These are phyloP conservation scores for Maudiozyma saulgeensis DNA, from an alignment of 805 yeast genomes.

Conservation along the genomic window DNA sequence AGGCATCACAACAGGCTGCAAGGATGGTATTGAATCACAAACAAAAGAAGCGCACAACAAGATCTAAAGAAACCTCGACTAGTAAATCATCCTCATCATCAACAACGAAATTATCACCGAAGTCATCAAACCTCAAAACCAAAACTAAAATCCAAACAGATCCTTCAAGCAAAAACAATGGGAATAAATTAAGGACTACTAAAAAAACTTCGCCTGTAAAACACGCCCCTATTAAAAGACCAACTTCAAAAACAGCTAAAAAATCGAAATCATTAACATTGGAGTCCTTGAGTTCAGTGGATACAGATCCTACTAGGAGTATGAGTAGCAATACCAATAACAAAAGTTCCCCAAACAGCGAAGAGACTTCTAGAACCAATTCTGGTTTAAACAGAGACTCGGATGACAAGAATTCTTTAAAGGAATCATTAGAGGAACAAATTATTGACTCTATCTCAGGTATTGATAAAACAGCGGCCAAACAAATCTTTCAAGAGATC, in stretches of 20 bases:
- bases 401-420: background rate
- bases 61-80: background rate
- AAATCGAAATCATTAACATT: background rate
- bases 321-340: background rate
- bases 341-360: background rate
- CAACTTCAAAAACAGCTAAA: background rate
- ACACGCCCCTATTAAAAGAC: background rate
- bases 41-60: background rate
- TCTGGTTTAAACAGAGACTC: background rate
- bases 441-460: constrained; percentile 40
- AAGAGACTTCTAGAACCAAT: background rate
- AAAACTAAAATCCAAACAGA: background rate
- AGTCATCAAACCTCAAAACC: background rate
- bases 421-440: constrained; percentile 12
- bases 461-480: constrained; percentile 69
- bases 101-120: background rate
- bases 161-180: background rate
- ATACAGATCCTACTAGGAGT: background rate
- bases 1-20: background rate
- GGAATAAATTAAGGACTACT: background rate
- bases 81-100: background rate
- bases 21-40: background rate
- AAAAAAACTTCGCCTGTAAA: background rate
- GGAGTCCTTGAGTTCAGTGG: background rate
- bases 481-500: constrained; percentile 79